Evolutionary conservation across 1,139 yeast genomes (phyloP).

Genomic region (Protomyces arabidopsidicola): DNA sequence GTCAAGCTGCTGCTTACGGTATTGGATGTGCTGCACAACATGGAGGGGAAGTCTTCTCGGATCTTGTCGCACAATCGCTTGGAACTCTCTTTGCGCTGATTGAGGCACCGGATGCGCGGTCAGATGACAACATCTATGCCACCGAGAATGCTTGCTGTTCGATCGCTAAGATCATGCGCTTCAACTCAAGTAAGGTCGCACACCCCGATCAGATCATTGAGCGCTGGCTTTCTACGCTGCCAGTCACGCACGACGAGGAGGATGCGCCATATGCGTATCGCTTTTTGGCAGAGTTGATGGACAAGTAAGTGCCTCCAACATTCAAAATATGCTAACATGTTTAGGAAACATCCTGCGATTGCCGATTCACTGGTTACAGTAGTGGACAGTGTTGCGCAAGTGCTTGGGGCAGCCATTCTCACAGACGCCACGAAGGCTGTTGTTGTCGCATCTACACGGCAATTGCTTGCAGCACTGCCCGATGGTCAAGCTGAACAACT

Average conservation of each 20-base stretch:
- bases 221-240: slow-evolving; percentile 78
- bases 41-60: slow-evolving; percentile 62
- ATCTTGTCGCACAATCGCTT: slow-evolving; percentile 62
- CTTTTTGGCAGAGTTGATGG: slow-evolving; percentile 70
- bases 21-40: slow-evolving; percentile 82
- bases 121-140: slow-evolving; percentile 77
- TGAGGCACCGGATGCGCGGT: slow-evolving; percentile 75
- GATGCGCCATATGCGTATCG: slow-evolving; percentile 85
- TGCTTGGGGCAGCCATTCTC: slow-evolving; percentile 63
- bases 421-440: slow-evolving; percentile 33
- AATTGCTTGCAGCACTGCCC: slow-evolving; percentile 9
- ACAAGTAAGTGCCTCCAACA: slow-evolving; percentile 38
- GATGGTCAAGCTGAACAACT: slow-evolving; percentile 2
- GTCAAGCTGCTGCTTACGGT: slow-evolving; percentile 83
- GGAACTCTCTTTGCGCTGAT: slow-evolving; percentile 72
- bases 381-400: slow-evolving; percentile 71
- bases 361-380: slow-evolving; percentile 56
- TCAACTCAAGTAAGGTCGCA: slow-evolving; percentile 38
- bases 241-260: slow-evolving; percentile 76
- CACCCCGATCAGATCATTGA: slow-evolving; percentile 61
- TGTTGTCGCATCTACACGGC: slow-evolving; percentile 2
- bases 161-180: slow-evolving; percentile 66
- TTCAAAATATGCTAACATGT: slow-evolving; percentile 35
- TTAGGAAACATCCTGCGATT: slow-evolving; percentile 52
- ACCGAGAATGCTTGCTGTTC: slow-evolving; percentile 83